These are phyloP conservation scores for Zygoascus flipseniorum DNA, from an alignment of 805 yeast species.

Conservation along the genomic window DNA sequence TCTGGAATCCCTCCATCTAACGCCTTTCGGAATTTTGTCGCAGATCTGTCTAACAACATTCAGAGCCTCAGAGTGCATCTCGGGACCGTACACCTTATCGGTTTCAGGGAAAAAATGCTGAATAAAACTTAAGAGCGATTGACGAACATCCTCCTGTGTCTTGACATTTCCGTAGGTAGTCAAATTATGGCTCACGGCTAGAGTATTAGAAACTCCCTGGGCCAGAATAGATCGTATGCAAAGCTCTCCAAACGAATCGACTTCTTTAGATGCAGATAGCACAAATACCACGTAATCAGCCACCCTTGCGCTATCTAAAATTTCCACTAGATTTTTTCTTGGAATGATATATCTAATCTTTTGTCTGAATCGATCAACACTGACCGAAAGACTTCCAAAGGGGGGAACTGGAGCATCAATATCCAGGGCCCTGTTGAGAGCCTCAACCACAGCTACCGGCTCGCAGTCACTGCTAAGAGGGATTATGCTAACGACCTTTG, in stretches of 20 bases:
- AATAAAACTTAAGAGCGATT: constrained; percentile 57
- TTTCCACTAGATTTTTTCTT: constrained; percentile 50
- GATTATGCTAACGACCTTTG: constrained; percentile 72
- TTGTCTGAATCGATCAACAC: constrained; percentile 60
- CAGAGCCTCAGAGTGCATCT: constrained; percentile 55
- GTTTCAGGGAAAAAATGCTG: constrained; percentile 72
- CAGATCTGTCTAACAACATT: constrained; percentile 69
- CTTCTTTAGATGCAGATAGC: constrained; percentile 80
- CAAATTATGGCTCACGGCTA: constrained; percentile 13
- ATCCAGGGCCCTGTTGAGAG: constrained; percentile 19
- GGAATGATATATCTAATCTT: constrained; percentile 60
- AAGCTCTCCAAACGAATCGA: constrained; percentile 80
- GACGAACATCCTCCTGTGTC: constrained; percentile 61
- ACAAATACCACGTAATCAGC: constrained; percentile 88
- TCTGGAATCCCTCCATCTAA: constrained; percentile 90
- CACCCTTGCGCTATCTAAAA: constrained; percentile 79
- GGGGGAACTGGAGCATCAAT: constrained; percentile 11
- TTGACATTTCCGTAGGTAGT: constrained; percentile 47
- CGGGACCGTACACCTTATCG: constrained; percentile 68
- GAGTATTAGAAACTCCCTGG: constrained; percentile 80
- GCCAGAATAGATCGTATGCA: constrained; percentile 78
- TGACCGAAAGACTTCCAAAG: constrained; percentile 15
- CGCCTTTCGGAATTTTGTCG: constrained; percentile 76
- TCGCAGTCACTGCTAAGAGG: constrained; percentile 70
- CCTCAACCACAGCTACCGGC: constrained; percentile 21